These are phyloP conservation scores for Bjerkandera adusta DNA, from an alignment of 1,284 basidiomycete species.

Conservation along the genomic window DNA sequence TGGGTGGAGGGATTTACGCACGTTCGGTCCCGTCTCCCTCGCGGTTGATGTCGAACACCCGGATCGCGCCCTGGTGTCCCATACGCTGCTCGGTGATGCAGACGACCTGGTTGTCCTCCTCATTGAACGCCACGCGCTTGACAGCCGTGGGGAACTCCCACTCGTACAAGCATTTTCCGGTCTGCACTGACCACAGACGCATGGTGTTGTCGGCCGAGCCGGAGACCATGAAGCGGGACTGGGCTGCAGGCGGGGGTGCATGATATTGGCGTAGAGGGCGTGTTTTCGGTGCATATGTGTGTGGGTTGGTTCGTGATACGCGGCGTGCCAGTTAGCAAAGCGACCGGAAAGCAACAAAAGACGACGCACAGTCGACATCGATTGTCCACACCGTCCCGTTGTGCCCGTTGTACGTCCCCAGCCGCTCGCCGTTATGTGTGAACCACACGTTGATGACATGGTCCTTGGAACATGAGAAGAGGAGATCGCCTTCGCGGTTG, in stretches of 20 bases:
- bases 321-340: neutral
- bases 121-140: constrained; percentile 91
- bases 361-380: constrained; percentile 86
- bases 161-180: constrained; percentile 86
- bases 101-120: constrained; percentile 83
- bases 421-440: constrained; percentile 96
- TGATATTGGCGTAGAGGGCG: neutral
- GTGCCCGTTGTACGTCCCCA: constrained; percentile 96
- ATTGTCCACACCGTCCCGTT: constrained; percentile 98
- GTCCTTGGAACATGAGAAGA: constrained; percentile 97
- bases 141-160: constrained; percentile 99
- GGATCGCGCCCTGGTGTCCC: constrained; percentile 85
- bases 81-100: constrained; percentile 97
- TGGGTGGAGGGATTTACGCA: constrained; percentile 38
- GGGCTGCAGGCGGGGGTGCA: constrained; percentile 44
- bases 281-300: neutral
- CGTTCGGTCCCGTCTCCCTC: constrained; percentile 77
- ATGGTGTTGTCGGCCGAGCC: constrained; percentile 91
- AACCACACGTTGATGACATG: constrained; percentile 96
- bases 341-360: no score
- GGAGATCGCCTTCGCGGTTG: constrained; percentile 94
- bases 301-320: neutral
- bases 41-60: constrained; percentile 86
- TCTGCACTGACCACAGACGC: constrained; percentile 88
- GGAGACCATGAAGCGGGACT: constrained; percentile 85